Conservation (phyloP, 805 yeast genomes). For the Pichia phayaonensis region DNA sequence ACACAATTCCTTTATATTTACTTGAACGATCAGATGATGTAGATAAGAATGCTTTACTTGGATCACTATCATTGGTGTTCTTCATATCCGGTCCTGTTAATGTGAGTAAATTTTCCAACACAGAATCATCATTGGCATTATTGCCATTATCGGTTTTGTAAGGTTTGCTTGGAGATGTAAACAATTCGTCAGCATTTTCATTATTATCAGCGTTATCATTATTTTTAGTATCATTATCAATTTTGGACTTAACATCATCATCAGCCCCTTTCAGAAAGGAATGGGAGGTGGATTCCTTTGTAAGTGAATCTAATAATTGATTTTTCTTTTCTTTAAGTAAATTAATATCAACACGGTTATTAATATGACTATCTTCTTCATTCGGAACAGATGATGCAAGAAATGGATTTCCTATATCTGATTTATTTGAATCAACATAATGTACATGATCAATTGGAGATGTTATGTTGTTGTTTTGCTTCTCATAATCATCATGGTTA, state of each 20-base stretch:
- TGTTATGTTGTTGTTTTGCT: too few species aligned
- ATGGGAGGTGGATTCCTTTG: background rate
- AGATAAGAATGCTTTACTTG: background rate
- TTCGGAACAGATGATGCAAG: background rate
- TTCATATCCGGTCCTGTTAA: constrained; percentile 6
- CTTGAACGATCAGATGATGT: background rate
- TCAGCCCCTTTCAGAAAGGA: background rate
- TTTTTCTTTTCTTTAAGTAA: constrained; percentile 28
- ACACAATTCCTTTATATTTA: constrained; percentile 13
- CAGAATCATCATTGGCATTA: constrained; percentile 10
- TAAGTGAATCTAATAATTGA: constrained; percentile 35
- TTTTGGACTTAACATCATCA: background rate
- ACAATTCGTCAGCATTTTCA: background rate
- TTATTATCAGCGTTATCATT: background rate
- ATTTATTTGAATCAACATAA: constrained; percentile 9
- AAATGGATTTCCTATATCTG: constrained; percentile 8
- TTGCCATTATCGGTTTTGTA: background rate
- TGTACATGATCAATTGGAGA: constrained; percentile 7
- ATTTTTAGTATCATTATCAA: background rate
- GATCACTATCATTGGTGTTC: background rate
- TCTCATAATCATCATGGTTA: constrained; percentile 9
- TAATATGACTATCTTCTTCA: background rate
- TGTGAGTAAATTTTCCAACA: constrained; percentile 17
- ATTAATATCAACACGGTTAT: constrained; percentile 12
- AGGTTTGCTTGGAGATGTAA: constrained; percentile 12